A percentile compares a stretch with the other conserved stretches of the same genome.
Evolutionary conservation across 345 rosid species (phyloP).

Genomic region (Punica granatum): DNA sequence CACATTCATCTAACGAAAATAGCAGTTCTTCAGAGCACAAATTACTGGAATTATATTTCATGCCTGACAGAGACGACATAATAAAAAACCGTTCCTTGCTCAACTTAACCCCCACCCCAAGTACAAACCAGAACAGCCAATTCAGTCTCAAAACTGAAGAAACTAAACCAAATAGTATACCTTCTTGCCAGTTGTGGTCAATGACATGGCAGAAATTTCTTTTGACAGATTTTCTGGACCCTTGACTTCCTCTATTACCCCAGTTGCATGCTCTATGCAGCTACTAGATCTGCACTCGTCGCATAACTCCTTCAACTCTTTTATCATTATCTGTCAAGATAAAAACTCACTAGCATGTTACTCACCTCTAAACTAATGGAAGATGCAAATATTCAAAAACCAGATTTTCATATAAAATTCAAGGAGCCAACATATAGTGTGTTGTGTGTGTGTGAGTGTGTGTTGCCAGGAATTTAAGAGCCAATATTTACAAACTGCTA

Average conservation of each 20-base stretch:
- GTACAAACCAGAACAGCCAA: too few species aligned
- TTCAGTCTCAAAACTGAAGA: too few species aligned
- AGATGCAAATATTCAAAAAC: not conserved
- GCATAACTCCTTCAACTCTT: conserved; percentile 54
- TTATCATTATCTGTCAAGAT: conserved; percentile 34
- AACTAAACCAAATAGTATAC: conserved; percentile 25
- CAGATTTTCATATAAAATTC: not conserved
- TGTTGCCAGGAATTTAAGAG: not conserved
- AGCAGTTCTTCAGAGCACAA: too few species aligned
- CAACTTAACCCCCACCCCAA: too few species aligned
- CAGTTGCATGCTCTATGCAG: conserved; percentile 92
- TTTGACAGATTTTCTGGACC: conserved; percentile 76
- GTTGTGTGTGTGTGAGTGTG: too few species aligned
- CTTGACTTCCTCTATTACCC: conserved; percentile 70
- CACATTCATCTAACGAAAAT: too few species aligned
- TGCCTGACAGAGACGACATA: too few species aligned
- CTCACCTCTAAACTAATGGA: not conserved
- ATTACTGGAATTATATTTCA: too few species aligned
- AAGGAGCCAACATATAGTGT: not conserved
- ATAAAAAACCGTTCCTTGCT: too few species aligned
- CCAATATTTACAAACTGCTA: not conserved
- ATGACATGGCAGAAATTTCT: conserved; percentile 62
- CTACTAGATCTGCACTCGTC: conserved; percentile 73
- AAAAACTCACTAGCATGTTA: not conserved
- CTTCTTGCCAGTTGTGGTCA: conserved; percentile 52